Conservation (phyloP, 2,329 filamentous ascomycete species). For the Aspergillus fischeri region DNA sequence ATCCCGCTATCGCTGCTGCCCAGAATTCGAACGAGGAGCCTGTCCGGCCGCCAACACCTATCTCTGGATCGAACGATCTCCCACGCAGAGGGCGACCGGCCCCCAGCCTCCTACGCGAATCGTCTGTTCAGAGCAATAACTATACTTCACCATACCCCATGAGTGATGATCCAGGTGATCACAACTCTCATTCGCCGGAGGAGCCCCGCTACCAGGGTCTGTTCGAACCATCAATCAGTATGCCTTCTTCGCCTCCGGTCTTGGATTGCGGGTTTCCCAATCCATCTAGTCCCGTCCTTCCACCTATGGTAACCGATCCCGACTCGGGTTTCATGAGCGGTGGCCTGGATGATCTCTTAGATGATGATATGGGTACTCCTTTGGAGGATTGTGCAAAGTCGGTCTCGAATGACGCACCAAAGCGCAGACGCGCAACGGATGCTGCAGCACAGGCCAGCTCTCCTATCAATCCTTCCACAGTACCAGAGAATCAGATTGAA, state of each 20-base stretch:
- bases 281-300: conserved; percentile 75
- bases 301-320: conserved; percentile 51
- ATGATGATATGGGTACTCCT: conserved; percentile 48
- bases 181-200: conserved; percentile 47
- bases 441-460: conserved; percentile 24
- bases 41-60: conserved; percentile 45
- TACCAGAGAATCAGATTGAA: conserved; percentile 17
- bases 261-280: conserved; percentile 61
- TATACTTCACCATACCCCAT: conserved; percentile 41
- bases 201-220: conserved; percentile 47
- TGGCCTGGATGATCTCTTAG: conserved; percentile 65
- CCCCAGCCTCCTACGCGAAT: conserved; percentile 59
- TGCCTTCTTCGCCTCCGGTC: conserved; percentile 86
- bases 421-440: conserved; percentile 19
- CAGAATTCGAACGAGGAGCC: conserved; percentile 39
- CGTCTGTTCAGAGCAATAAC: conserved; percentile 47
- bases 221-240: conserved; percentile 69
- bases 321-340: conserved; percentile 87
- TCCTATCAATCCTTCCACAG: conserved; percentile 20
- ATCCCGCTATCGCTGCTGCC: conserved; percentile 31
- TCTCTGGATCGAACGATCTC: conserved; percentile 30
- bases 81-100: conserved; percentile 29
- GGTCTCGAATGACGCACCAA: conserved; percentile 14
- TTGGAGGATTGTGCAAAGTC: conserved; percentile 21
- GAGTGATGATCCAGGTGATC: conserved; percentile 41